phyloP scores from a whole-genome alignment of 2,329 filamentous ascomycete genomes.

The Verticillium zaregamsianum region DNA sequence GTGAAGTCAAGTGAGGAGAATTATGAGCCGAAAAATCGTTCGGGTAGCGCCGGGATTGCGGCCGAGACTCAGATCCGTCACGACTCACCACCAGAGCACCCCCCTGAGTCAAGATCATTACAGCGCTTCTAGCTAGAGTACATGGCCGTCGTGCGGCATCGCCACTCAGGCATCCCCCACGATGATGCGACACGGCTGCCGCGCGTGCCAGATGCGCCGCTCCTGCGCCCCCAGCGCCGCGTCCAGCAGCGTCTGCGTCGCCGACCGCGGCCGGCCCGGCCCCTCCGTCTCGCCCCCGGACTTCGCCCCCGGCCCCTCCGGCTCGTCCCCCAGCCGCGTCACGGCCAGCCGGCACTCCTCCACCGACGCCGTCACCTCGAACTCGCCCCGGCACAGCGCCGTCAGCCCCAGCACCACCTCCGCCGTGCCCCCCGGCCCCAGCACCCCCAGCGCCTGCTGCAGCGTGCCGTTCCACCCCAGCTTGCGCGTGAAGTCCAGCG shows the following conservation, averaged over 20 bases:
- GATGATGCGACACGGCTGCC: constrained; percentile 50
- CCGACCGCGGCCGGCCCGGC: constrained; percentile 36
- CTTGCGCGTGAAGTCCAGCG: constrained; percentile 77
- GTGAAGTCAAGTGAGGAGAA: too few relatives aligned
- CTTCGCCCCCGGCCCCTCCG: constrained; percentile 39
- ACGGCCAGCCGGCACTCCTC: constrained; percentile 68
- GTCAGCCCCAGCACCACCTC: constrained; percentile 67
- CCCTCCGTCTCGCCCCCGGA: constrained; percentile 23
- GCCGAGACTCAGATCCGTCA: neutral
- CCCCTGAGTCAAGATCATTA: neutral
- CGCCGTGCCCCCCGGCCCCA: constrained; percentile 55
- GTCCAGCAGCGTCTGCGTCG: constrained; percentile 56
- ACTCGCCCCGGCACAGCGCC: constrained; percentile 73
- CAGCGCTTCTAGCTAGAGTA: neutral
- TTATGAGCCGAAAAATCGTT: neutral
- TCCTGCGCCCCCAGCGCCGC: constrained; percentile 55
- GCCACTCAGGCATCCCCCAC: constrained; percentile 38
- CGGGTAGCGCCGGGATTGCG: neutral
- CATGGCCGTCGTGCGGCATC: too few relatives aligned
- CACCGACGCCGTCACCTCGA: constrained; percentile 74
- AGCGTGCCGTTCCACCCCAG: constrained; percentile 82
- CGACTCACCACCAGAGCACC: neutral
- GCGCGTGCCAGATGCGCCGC: constrained; percentile 61
- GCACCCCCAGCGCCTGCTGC: constrained; percentile 65
- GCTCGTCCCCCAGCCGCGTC: constrained; percentile 24